Base-by-base conservation (phyloP, 305 asterid species). In the Fraxinus albicans region DNA sequence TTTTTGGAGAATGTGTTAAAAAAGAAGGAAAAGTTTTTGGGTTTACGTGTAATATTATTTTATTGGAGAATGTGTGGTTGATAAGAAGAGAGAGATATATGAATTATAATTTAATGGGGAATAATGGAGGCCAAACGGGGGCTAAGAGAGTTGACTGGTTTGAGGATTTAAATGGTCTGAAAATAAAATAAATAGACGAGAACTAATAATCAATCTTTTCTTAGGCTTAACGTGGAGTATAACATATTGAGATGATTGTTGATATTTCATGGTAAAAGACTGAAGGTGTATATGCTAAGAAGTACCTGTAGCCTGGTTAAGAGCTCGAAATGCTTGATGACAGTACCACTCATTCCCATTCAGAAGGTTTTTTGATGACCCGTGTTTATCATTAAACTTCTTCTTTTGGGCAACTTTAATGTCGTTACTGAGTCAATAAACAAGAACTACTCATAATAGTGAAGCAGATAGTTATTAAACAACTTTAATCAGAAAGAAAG, bases 301-400 rank as follows among this genome's bases (percentile, higher is more conserved):
- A 84, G 83, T 86, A 96, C 99, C 99, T 89, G 97, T 84, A 79
- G 99, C 99, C 87, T 96, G 99, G 88, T 96, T 96, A 83, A 96
- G 92, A 87, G 99, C 99, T 83, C 98, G 91, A 90, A 96, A 96
- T 76, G 98, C 97, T 91, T 95, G 98, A 81, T 90, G 94, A 84
- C 99, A 96, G 89, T 96, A 96, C 99, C 99, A 96, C 79, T 96
- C 97, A 55, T 89, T 91, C 85, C 99, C 99, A 87, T 91, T 95
- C 77, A 93, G 83, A 80, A 96, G 97, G 77, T 86, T 94, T 84
- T 95, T 96, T 73, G 99, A 95, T 15, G 79, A 86, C 91, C 86
- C 93, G 55, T 87, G 77, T 67, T 81, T 85, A 83, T 95, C 96
- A 27, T 96, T 96, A 91, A 91, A 96, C 91, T 85, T 96, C 94